These are phyloP conservation scores for Fusarium torreyae DNA, from an alignment of 2,329 filamentous ascomycete genomes.

Conservation along the genomic window DNA sequence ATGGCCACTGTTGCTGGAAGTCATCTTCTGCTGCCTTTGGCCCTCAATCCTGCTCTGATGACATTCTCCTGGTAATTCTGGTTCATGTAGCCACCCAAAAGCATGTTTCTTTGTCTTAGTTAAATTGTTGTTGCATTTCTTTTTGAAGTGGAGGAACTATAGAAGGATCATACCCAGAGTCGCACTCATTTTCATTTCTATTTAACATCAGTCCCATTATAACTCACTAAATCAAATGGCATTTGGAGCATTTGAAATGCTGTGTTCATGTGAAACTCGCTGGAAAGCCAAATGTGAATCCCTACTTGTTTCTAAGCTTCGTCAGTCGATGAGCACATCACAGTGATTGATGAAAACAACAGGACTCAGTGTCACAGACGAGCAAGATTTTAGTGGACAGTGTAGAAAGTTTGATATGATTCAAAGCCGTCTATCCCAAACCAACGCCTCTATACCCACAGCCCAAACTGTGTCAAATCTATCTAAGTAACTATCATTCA, in stretches of 20 bases:
- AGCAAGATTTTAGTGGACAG: neutral
- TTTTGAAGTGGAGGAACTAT: conserved; percentile 3
- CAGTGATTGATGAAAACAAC: neutral
- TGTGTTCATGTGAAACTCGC: neutral
- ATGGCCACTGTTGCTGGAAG: conserved; percentile 79
- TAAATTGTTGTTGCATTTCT: neutral
- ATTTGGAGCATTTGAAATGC: no score
- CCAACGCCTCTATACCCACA: conserved; percentile 47
- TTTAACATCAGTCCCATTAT: neutral
- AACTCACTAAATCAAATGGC: conserved; percentile 4
- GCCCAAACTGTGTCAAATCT: conserved; percentile 39
- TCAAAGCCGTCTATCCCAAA: conserved; percentile 48
- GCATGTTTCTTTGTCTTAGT: conserved; percentile 8
- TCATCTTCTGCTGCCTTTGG: conserved; percentile 80
- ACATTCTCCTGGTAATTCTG: conserved; percentile 77
- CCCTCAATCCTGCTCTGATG: conserved; percentile 84
- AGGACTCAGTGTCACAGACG: neutral
- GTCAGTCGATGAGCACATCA: neutral
- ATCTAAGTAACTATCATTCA: conserved; percentile 36
- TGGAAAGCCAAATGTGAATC: no score
- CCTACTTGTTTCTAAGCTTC: no score
- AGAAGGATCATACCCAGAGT: conserved; percentile 31
- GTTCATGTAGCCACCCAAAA: conserved; percentile 12
- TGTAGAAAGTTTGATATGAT: conserved; percentile 39
- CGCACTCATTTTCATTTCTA: conserved; percentile 16